Evolutionary conservation across 2,329 filamentous ascomycete species (phyloP).

Genomic region (Cadophora luteo-olivacea): DNA sequence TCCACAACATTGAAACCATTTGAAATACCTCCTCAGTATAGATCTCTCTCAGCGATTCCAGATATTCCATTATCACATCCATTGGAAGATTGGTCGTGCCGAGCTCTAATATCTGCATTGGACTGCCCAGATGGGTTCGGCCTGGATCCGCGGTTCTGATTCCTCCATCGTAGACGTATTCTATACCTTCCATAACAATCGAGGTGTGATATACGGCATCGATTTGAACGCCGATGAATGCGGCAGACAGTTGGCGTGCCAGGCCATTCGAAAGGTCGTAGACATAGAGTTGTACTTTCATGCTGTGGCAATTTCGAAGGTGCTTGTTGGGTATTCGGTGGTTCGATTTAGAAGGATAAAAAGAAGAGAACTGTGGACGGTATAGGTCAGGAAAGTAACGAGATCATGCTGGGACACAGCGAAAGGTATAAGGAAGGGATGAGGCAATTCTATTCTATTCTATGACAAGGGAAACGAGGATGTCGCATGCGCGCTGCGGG

Average conservation of each 20-base stretch:
- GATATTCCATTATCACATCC: slow-evolving; percentile 84
- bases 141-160: slow-evolving; percentile 84
- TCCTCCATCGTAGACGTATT: slow-evolving; percentile 90
- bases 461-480: slow-evolving; percentile 23
- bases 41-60: slow-evolving; percentile 81
- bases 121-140: slow-evolving; percentile 83
- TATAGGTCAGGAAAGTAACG: background rate
- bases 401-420: background rate
- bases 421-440: slow-evolving; percentile 14
- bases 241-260: slow-evolving; percentile 56
- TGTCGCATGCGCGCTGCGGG: background rate
- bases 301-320: slow-evolving; percentile 45
- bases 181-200: slow-evolving; percentile 80
- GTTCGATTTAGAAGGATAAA: background rate
- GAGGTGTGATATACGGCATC: slow-evolving; percentile 97
- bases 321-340: background rate
- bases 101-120: slow-evolving; percentile 77
- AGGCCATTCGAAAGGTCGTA: slow-evolving; percentile 74
- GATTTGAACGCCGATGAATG: slow-evolving; percentile 72
- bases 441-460: slow-evolving; percentile 31
- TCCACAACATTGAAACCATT: background rate
- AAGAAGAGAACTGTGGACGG: background rate
- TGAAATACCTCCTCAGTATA: slow-evolving; percentile 77
- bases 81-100: slow-evolving; percentile 80
- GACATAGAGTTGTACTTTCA: slow-evolving; percentile 80